A percentile compares a stretch with the other conserved stretches of the same genome.
These are phyloP conservation scores for Bremia lactucae DNA, from an alignment of 352 stramenopile species.

Conservation along the genomic window DNA sequence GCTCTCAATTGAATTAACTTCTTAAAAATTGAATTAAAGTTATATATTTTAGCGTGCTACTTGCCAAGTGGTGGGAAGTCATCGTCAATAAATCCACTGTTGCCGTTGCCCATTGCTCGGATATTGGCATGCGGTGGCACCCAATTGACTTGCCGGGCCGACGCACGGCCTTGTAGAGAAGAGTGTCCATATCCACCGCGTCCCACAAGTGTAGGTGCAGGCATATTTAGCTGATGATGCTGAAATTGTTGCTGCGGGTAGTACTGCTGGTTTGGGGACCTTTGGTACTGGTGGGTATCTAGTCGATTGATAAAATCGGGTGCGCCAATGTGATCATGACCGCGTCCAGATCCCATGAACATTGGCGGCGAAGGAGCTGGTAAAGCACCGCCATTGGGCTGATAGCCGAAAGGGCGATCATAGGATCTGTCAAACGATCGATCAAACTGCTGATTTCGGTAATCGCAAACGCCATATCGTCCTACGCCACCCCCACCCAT, in stretches of 20 bases:
- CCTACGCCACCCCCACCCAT: constrained; percentile 11
- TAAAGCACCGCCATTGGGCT: constrained; percentile 18
- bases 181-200: constrained; percentile 20
- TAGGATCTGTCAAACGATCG: constrained; percentile 21
- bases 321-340: constrained; percentile 21
- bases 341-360: constrained; percentile 20
- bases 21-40: constrained; percentile 7
- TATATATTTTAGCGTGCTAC: constrained; percentile 19
- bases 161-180: constrained; percentile 20
- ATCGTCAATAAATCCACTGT: constrained; percentile 42
- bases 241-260: constrained; percentile 24
- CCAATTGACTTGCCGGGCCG: constrained; percentile 11
- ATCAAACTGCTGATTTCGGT: constrained; percentile 19
- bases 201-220: constrained; percentile 21
- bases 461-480: constrained; percentile 18
- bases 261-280: constrained; percentile 32
- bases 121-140: constrained; percentile 14
- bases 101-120: constrained; percentile 17
- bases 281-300: constrained; percentile 33
- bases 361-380: constrained; percentile 15
- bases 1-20: too few relatives aligned
- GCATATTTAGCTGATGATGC: constrained; percentile 26
- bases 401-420: constrained; percentile 4
- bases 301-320: constrained; percentile 50
- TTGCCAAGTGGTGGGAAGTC: constrained; percentile 66